phyloP scores from a whole-genome alignment of 2,329 filamentous ascomycete genomes.

The Trichophyton equinum region DNA sequence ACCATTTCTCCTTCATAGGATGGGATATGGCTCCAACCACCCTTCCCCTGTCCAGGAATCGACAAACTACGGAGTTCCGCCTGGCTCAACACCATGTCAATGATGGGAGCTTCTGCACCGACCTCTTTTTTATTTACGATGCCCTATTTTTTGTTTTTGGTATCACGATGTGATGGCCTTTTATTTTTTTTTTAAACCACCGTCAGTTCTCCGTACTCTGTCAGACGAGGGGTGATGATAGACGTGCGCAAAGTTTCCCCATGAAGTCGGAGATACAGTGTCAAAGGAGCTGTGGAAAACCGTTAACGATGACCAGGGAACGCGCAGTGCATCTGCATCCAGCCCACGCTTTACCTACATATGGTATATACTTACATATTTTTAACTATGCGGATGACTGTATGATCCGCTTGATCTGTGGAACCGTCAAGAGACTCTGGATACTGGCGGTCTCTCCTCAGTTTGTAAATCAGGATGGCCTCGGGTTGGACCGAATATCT shows the following conservation, averaged over 20 bases:
- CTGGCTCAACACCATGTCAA: not conserved
- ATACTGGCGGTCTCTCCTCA: not conserved
- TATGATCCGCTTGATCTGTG: not conserved
- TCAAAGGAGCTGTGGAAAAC: not conserved
- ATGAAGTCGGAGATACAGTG: not conserved
- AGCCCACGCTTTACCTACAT: not conserved
- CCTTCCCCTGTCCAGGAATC: not conserved
- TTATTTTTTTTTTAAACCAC: too few relatives aligned
- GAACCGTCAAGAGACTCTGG: not conserved
- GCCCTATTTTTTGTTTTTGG: not conserved
- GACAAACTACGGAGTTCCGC: not conserved
- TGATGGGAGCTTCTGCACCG: not conserved
- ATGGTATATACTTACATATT: not conserved
- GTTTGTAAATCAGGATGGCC: not conserved
- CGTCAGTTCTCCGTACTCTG: too few relatives aligned
- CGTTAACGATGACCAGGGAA: not conserved
- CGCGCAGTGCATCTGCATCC: not conserved
- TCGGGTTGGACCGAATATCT: not conserved
- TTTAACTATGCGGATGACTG: not conserved
- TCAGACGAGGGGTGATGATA: not conserved
- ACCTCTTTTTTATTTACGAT: not conserved
- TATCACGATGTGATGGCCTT: not conserved
- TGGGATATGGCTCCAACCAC: not conserved
- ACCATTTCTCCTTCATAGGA: slow-evolving; percentile 1
- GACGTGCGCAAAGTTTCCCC: not conserved